These are phyloP conservation scores for Chaetomium fimeti DNA, from an alignment of 495 filamentous ascomycete species.

Conservation along the genomic window DNA sequence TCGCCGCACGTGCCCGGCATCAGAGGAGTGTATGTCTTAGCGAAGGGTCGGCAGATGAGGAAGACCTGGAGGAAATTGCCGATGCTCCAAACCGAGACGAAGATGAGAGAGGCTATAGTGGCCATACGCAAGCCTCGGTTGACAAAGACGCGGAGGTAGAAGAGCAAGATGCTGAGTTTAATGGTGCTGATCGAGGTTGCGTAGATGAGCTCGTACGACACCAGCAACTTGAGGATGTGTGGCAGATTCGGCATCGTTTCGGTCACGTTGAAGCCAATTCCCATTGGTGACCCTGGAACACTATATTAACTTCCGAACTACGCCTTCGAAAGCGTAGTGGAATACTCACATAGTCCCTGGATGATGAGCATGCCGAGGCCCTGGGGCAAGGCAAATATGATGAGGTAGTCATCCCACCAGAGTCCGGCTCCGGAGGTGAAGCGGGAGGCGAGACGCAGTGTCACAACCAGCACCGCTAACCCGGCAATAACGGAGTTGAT, in stretches of 20 bases:
- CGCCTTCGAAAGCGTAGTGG: rapidly evolving
- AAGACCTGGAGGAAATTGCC: slow-evolving; percentile 31
- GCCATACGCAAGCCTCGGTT: slow-evolving; percentile 22
- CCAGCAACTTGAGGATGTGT: slow-evolving; percentile 28
- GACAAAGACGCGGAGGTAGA: slow-evolving; percentile 35
- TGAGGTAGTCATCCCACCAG: slow-evolving; percentile 41
- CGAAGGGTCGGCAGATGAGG: slow-evolving; percentile 30
- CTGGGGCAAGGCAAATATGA: slow-evolving; percentile 30
- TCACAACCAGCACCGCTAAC: slow-evolving; percentile 21
- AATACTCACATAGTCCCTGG: slow-evolving; percentile 30
- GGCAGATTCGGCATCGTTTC: slow-evolving; percentile 21
- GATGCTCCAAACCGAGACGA: slow-evolving; percentile 25
- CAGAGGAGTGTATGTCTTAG: slow-evolving; percentile 16
- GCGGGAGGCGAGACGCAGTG: slow-evolving; percentile 24
- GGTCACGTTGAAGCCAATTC: slow-evolving; percentile 21
- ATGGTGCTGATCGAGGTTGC: slow-evolving; percentile 23
- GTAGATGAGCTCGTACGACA: slow-evolving; percentile 30
- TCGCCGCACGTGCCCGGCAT: slow-evolving; percentile 17
- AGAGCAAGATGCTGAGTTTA: slow-evolving; percentile 32
- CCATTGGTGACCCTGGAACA: slow-evolving; percentile 24
- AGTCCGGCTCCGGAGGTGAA: slow-evolving; percentile 26
- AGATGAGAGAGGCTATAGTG: slow-evolving; percentile 20
- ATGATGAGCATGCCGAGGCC: slow-evolving; percentile 33
- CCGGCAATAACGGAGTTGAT: slow-evolving; percentile 27
- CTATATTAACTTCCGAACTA: background rate